phyloP scores from a whole-genome alignment of 768 basidiomycete species.

The Rubroboletus satanas region DNA sequence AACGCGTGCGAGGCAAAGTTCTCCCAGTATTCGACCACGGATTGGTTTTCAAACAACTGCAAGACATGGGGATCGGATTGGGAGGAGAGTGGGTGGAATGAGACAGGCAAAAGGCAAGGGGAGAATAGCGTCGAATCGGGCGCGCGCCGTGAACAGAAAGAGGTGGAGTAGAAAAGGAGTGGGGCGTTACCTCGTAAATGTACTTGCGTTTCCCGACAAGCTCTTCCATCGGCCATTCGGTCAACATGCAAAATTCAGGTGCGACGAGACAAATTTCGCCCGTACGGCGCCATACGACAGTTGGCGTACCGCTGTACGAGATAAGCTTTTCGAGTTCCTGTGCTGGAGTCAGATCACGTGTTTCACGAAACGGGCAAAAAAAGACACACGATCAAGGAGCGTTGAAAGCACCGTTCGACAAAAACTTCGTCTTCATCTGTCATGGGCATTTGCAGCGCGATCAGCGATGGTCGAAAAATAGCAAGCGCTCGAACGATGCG shows the following conservation, averaged over 20 bases:
- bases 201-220: conserved; percentile 57
- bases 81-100: neutral
- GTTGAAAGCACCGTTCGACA: conserved; percentile 92
- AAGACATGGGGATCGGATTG: neutral
- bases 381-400: conserved; percentile 73
- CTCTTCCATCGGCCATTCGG: conserved; percentile 86
- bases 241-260: conserved; percentile 92
- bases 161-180: conserved; percentile 8
- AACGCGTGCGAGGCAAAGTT: conserved; percentile 96
- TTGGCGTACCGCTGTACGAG: conserved; percentile 94
- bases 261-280: conserved; percentile 98
- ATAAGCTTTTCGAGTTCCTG: conserved; percentile 97
- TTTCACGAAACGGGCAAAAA: neutral
- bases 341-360: conserved; percentile 1
- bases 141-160: conserved; percentile 18
- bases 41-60: conserved; percentile 92
- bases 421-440: conserved; percentile 96
- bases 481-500: conserved; percentile 93
- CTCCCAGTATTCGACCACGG: conserved; percentile 94
- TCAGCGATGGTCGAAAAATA: conserved; percentile 93
- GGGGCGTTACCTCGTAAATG: conserved; percentile 34
- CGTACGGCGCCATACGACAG: conserved; percentile 95
- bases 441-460: conserved; percentile 96
- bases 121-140: conserved; percentile 3
- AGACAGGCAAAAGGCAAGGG: neutral